Percentiles rank a stretch among this genome's conserved stretches.
Evolutionary conservation across 805 yeast species (phyloP).

Genomic region (Phaffomyces thermotolerans): DNA sequence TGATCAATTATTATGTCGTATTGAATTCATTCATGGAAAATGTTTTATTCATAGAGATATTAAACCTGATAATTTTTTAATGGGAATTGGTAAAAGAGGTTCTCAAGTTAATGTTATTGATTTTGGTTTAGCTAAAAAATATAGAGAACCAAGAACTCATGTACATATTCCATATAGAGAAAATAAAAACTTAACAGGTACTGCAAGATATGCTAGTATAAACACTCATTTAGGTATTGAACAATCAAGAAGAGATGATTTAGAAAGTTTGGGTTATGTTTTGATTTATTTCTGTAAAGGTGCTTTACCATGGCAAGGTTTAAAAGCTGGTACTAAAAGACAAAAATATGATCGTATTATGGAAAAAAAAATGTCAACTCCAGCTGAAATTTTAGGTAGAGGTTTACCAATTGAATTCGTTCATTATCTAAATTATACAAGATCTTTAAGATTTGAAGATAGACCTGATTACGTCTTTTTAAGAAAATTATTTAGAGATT

Average conservation of each 20-base stretch:
- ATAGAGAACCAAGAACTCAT: constrained; percentile 89
- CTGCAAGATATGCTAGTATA: constrained; percentile 93
- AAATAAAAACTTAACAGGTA: constrained; percentile 93
- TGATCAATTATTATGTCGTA: constrained; percentile 88
- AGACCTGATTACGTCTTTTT: constrained; percentile 90
- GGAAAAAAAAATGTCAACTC: constrained; percentile 90
- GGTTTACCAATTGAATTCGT: constrained; percentile 91
- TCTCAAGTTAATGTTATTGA: constrained; percentile 95
- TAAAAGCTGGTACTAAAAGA: constrained; percentile 93
- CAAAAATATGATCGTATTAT: constrained; percentile 94
- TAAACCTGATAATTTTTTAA: constrained; percentile 87
- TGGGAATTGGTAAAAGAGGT: constrained; percentile 91
- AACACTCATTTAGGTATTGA: constrained; percentile 96
- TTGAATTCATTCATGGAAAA: constrained; percentile 92
- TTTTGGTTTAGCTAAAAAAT: constrained; percentile 92
- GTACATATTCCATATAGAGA: constrained; percentile 94
- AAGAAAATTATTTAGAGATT: constrained; percentile 82
- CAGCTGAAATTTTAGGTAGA: constrained; percentile 77
- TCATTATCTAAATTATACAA: constrained; percentile 77
- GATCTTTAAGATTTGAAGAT: constrained; percentile 89
- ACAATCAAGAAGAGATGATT: constrained; percentile 93
- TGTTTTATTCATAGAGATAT: constrained; percentile 94
- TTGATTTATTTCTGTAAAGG: constrained; percentile 93
- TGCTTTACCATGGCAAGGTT: constrained; percentile 97
- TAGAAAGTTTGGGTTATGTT: constrained; percentile 92